Evolutionary conservation across 2,329 filamentous ascomycete species (phyloP), one percentile per base, ranked within the genome.

Genomic region (Venturia aucupariae): DNA sequence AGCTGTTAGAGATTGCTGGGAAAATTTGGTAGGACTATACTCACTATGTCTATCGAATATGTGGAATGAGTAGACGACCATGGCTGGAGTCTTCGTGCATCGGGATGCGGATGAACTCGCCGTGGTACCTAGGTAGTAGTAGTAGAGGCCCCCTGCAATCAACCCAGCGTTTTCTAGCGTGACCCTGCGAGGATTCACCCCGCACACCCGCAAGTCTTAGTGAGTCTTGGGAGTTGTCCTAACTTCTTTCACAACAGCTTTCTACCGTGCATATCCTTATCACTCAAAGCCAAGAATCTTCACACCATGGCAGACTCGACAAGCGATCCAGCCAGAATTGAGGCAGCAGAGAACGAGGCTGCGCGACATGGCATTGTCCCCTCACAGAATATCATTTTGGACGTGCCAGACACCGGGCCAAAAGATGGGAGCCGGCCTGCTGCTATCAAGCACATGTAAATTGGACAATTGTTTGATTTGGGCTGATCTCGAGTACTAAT

Each of bases 21-120:
- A 13, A 63, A 64, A 68, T 55, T 57, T 42, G 59, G 24, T 6
- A 60, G 72, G 17, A 4, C 39, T 17, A 15, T 41, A 41, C 84
- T 74, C 83, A 97, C 94, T 96, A 78, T 99, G 94, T 69, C 94
- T 89, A 79, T 99, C 94, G 76, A 99, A 99, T 74, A 99, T 97
- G 82, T 96, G 96, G 79, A 99, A 96, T 66, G 92, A 92, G 79
- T 95, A 97, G 76, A 97, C 90, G 67, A 89, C 87, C 94, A 99
- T 97, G 24, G 5, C 48, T 60, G 41, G 38, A 44, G 38, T 41
- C 17, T 17, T 35, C 30, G 51, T 35, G 19, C 51, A 57, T 35
- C 30, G 10, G 51, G n/a, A 51, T 51, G 24, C 32, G 30, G 27
- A 57, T 38, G 4, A 4, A 35, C 5, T 55, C n/a, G 51, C 27